phyloP scores from a whole-genome alignment of 768 basidiomycete genomes.

The Fomitopsis pulvina region DNA sequence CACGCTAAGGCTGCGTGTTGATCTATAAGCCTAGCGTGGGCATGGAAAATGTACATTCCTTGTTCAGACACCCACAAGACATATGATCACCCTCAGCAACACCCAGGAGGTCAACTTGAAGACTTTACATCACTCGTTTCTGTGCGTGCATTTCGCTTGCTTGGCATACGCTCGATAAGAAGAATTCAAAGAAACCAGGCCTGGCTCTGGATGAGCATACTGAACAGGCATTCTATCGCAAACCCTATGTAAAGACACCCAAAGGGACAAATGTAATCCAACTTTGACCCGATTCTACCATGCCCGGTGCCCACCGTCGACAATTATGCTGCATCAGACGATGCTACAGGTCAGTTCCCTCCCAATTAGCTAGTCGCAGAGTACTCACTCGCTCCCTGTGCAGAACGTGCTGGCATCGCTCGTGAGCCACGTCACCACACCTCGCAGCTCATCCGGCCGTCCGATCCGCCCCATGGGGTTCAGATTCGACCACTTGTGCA shows the following conservation, averaged over 20 bases:
- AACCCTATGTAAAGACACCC: not conserved
- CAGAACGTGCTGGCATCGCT: constrained; percentile 74
- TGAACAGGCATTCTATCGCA: no score
- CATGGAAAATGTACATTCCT: no score
- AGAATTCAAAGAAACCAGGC: no score
- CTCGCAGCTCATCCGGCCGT: constrained; percentile 64
- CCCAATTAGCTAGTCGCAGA: not conserved
- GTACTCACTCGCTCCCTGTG: constrained; percentile 77
- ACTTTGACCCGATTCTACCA: constrained; percentile 33
- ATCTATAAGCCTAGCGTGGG: no score
- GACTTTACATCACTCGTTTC: no score
- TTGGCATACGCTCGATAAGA: no score
- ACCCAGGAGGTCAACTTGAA: no score
- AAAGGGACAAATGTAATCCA: not conserved
- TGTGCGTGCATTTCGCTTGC: no score
- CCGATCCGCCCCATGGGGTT: constrained; percentile 72
- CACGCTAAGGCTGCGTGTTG: no score
- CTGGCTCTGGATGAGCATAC: no score
- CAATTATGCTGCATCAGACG: constrained; percentile 41
- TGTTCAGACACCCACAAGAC: no score
- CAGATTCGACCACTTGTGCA: constrained; percentile 58
- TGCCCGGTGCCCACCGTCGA: constrained; percentile 56
- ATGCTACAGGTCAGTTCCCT: not conserved
- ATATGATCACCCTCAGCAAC: no score
- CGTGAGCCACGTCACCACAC: constrained; percentile 65